These are phyloP conservation scores for Westerdykella sp. DNA, from an alignment of 2,329 filamentous ascomycete species.

Conservation along the genomic window DNA sequence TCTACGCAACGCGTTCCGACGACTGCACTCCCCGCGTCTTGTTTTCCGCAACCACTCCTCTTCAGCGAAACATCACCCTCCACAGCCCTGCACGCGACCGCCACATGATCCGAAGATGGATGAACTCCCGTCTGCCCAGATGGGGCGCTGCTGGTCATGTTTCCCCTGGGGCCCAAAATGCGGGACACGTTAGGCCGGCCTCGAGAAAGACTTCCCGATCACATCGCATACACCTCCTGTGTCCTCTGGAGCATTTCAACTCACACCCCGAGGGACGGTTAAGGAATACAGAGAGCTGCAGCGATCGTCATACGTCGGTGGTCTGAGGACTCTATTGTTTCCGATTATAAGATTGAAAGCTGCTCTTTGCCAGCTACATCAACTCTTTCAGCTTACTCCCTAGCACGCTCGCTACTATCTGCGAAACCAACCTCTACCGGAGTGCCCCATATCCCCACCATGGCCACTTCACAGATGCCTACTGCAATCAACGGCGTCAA, in stretches of 20 bases:
- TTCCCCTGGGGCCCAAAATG: neutral
- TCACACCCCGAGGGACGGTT: constrained; percentile 19
- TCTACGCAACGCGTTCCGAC: no score
- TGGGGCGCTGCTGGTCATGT: neutral
- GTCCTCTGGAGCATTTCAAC: constrained; percentile 5
- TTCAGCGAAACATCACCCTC: constrained; percentile 10
- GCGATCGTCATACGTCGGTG: constrained; percentile 13
- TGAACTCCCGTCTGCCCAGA: constrained; percentile 5
- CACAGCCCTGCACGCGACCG: constrained; percentile 1
- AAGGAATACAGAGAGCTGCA: constrained; percentile 19
- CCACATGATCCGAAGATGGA: constrained; percentile 6
- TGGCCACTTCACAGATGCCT: constrained; percentile 29
- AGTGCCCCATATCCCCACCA: constrained; percentile 3
- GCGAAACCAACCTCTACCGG: neutral
- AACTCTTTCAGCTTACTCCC: constrained; percentile 1
- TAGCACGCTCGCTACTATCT: neutral
- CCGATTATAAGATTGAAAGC: constrained; percentile 6
- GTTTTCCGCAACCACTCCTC: constrained; percentile 13
- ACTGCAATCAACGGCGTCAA: constrained; percentile 21
- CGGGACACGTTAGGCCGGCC: constrained; percentile 15
- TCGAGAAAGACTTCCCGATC: constrained; percentile 1
- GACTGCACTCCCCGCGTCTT: constrained; percentile 12
- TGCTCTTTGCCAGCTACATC: constrained; percentile 1
- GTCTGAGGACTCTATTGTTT: constrained; percentile 8
- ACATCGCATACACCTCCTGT: neutral